These are phyloP conservation scores for Sungouiozyma ichnusensis DNA, from an alignment of 805 yeast genomes.

Conservation along the genomic window DNA sequence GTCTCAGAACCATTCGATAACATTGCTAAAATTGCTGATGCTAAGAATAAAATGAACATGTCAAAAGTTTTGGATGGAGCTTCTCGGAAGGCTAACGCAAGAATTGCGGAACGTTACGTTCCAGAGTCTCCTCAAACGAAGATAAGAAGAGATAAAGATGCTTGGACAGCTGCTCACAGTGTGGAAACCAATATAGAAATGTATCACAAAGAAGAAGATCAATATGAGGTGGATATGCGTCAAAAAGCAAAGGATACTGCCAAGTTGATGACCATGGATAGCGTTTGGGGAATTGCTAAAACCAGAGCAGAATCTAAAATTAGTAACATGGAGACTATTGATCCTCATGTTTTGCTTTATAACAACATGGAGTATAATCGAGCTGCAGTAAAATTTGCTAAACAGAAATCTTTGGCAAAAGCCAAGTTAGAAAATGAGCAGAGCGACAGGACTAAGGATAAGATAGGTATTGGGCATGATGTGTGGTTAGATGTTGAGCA, in stretches of 20 bases:
- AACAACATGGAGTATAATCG: slow-evolving; percentile 50
- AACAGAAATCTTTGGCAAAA: slow-evolving; percentile 40
- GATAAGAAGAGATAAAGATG: slow-evolving; percentile 21
- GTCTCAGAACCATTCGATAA: background rate
- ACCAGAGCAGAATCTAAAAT: background rate
- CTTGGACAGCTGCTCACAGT: slow-evolving; percentile 33
- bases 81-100: slow-evolving; percentile 18
- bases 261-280: slow-evolving; percentile 17
- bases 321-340: background rate
- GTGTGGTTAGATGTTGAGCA: slow-evolving; percentile 64
- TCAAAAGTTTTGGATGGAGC: slow-evolving; percentile 25
- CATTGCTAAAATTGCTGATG: background rate
- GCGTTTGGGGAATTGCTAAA: slow-evolving; percentile 40
- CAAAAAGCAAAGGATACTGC: slow-evolving; percentile 4
- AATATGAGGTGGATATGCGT: slow-evolving; percentile 35
- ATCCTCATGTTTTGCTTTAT: slow-evolving; percentile 4
- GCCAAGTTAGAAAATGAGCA: slow-evolving; percentile 36
- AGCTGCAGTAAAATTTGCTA: slow-evolving; percentile 68
- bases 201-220: background rate
- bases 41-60: slow-evolving; percentile 16
- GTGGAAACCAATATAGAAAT: slow-evolving; percentile 23
- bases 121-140: slow-evolving; percentile 4
- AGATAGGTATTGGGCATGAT: slow-evolving; percentile 82
- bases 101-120: slow-evolving; percentile 14
- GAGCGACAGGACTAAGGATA: slow-evolving; percentile 28